Percentiles rank a stretch among this genome's conserved stretches.
These are phyloP conservation scores for Solanum sitiens DNA, from an alignment of 257 asterid genomes.

Conservation along the genomic window DNA sequence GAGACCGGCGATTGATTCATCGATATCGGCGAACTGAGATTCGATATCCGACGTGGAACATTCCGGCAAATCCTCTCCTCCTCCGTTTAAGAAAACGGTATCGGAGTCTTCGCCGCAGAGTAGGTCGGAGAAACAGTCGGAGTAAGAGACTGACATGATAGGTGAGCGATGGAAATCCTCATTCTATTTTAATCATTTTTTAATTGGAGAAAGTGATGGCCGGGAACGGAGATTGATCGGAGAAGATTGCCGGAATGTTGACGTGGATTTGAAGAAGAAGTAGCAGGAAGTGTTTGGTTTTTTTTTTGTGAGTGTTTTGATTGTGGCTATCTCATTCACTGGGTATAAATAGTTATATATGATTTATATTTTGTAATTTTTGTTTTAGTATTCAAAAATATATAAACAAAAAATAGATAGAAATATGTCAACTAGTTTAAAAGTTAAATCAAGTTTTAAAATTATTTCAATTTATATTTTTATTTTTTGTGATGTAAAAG, in stretches of 20 bases:
- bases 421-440: not conserved
- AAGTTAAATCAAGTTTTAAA: not conserved
- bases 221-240: conserved; percentile 62
- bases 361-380: conserved; percentile 9
- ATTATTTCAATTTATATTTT: not conserved
- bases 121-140: conserved; percentile 90
- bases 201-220: conserved; percentile 6
- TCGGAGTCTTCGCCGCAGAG: conserved; percentile 90
- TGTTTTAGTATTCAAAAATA: not conserved
- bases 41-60: conserved; percentile 72
- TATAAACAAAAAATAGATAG: not conserved
- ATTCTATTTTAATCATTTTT: conserved; percentile 27
- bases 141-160: conserved; percentile 66
- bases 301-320: conserved; percentile 11
- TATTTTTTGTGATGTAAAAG: not conserved
- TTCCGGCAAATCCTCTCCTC: conserved; percentile 49
- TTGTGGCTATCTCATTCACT: conserved; percentile 23
- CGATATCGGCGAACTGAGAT: conserved; percentile 33
- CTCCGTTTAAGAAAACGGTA: conserved; percentile 32
- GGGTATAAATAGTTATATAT: conserved; percentile 43
- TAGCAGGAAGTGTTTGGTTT: conserved; percentile 24
- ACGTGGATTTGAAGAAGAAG: conserved; percentile 16
- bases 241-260: conserved; percentile 34
- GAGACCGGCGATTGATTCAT: conserved; percentile 66
- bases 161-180: conserved; percentile 14